Evolutionary conservation across 139 green algal species (phyloP).

Genomic region (Diplosphaera chodatii): DNA sequence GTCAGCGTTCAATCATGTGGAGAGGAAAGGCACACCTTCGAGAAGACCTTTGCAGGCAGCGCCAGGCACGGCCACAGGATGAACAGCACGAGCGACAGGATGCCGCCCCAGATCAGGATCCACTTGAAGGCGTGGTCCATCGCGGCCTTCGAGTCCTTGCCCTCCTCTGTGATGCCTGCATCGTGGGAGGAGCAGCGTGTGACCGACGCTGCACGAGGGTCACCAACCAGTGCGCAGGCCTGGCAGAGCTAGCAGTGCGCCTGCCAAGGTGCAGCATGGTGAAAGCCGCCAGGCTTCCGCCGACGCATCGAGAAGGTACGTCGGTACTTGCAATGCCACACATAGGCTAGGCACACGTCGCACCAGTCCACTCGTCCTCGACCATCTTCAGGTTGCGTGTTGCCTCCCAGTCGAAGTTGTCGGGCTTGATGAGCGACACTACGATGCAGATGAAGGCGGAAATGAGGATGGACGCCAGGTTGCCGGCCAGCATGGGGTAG

Average conservation of each 20-base stretch:
- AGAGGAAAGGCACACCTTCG: too few relatives aligned
- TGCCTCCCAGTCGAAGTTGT: constrained; percentile 50
- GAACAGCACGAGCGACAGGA: constrained; percentile 54
- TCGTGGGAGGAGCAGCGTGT: too few relatives aligned
- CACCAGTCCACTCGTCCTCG: constrained; percentile 37
- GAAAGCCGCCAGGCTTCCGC: too few relatives aligned
- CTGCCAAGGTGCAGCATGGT: too few relatives aligned
- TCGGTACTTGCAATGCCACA: too few relatives aligned
- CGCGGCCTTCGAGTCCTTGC: constrained; percentile 27
- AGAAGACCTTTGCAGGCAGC: constrained; percentile 60
- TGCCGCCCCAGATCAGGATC: constrained; percentile 36
- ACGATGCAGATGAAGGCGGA: constrained; percentile 57
- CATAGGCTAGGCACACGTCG: neutral
- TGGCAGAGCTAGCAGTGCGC: too few relatives aligned
- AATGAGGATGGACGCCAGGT: constrained; percentile 70
- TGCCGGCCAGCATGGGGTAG: constrained; percentile 84
- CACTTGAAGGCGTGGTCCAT: constrained; percentile 39
- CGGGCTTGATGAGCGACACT: constrained; percentile 42
- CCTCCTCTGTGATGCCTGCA: constrained; percentile 8
- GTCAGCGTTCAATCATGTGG: too few relatives aligned
- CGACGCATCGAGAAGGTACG: too few relatives aligned
- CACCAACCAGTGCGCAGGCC: too few relatives aligned
- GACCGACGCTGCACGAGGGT: too few relatives aligned
- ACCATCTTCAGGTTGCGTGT: constrained; percentile 44
- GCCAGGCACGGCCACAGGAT: constrained; percentile 60